Conservation (phyloP, 306 rosid species). For the Fagus crenata region DNA sequence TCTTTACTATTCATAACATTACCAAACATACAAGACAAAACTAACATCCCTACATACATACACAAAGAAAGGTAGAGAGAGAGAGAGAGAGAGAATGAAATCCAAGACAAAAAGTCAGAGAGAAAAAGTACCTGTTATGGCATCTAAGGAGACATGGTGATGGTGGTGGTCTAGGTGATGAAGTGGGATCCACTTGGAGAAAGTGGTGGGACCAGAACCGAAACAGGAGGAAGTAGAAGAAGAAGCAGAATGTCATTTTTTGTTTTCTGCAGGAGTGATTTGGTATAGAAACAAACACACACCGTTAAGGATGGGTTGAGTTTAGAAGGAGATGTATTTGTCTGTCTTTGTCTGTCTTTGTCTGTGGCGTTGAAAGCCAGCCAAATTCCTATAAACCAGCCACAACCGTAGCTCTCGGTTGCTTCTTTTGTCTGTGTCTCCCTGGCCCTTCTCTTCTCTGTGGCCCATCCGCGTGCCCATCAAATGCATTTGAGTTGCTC, state of each 20-base stretch:
- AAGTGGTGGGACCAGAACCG: slow-evolving; percentile 44
- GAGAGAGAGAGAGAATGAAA: slow-evolving; percentile 15
- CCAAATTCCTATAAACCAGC: slow-evolving; percentile 50
- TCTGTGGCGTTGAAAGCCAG: slow-evolving; percentile 42
- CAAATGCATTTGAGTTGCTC: not conserved
- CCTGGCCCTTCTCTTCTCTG: not conserved
- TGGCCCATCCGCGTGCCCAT: not conserved
- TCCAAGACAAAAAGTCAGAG: slow-evolving; percentile 12
- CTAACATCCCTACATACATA: slow-evolving; percentile 13
- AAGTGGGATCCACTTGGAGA: slow-evolving; percentile 45
- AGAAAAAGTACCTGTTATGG: slow-evolving; percentile 49
- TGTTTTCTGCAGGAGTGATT: slow-evolving; percentile 9
- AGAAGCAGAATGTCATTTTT: slow-evolving; percentile 39
- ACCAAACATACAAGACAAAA: slow-evolving; percentile 51
- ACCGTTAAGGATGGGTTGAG: slow-evolving; percentile 13
- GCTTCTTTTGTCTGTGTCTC: not conserved
- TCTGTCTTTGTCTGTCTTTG: slow-evolving; percentile 38
- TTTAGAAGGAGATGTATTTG: slow-evolving; percentile 31
- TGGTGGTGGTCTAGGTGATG: slow-evolving; percentile 29
- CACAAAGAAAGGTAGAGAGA: not conserved
- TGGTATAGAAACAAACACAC: slow-evolving; percentile 28
- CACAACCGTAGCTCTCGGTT: slow-evolving; percentile 48
- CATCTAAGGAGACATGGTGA: slow-evolving; percentile 47
- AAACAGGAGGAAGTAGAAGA: slow-evolving; percentile 16
- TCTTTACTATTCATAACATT: slow-evolving; percentile 39